Conservation (phyloP, 257 asterid species). For the Gentiana straminea region DNA sequence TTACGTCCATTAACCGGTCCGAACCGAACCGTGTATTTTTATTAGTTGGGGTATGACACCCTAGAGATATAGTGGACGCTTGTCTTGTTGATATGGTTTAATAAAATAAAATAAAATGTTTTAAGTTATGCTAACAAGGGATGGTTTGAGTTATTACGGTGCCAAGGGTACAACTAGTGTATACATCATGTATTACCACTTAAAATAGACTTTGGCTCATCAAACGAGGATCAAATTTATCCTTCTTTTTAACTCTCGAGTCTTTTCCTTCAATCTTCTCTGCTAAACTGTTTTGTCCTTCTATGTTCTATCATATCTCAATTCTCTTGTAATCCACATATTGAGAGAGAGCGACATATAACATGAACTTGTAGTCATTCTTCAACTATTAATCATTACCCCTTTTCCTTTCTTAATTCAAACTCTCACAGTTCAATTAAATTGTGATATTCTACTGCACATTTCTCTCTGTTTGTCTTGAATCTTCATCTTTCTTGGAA, state of each 20-base stretch:
- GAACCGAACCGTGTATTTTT: too few relatives aligned
- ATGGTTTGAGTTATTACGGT: too few relatives aligned
- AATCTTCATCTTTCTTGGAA: constrained; percentile 3
- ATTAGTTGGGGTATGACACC: too few relatives aligned
- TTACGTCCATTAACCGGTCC: too few relatives aligned
- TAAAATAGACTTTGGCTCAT: constrained; percentile 17
- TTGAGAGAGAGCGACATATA: constrained; percentile 14
- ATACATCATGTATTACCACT: background rate
- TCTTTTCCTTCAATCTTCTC: constrained; percentile 6
- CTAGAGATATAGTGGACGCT: too few relatives aligned
- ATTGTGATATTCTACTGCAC: too few relatives aligned
- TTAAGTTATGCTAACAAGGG: too few relatives aligned
- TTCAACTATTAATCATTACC: constrained; percentile 7
- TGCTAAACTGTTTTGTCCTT: constrained; percentile 31
- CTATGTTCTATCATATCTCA: constrained; percentile 30
- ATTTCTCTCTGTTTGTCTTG: too few relatives aligned
- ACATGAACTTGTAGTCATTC: constrained; percentile 1
- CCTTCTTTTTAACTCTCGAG: constrained; percentile 9
- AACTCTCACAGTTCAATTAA: too few relatives aligned
- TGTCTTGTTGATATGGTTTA: too few relatives aligned
- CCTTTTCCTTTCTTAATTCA: background rate
- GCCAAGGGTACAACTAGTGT: too few relatives aligned
- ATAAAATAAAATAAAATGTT: too few relatives aligned
- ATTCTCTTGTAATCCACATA: constrained; percentile 12
- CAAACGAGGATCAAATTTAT: constrained; percentile 16